A percentile compares a stretch with the other conserved stretches of the same genome.
Conservation (phyloP, 192 early-diverging fungal genomes). For the Kappamyces sp. region DNA sequence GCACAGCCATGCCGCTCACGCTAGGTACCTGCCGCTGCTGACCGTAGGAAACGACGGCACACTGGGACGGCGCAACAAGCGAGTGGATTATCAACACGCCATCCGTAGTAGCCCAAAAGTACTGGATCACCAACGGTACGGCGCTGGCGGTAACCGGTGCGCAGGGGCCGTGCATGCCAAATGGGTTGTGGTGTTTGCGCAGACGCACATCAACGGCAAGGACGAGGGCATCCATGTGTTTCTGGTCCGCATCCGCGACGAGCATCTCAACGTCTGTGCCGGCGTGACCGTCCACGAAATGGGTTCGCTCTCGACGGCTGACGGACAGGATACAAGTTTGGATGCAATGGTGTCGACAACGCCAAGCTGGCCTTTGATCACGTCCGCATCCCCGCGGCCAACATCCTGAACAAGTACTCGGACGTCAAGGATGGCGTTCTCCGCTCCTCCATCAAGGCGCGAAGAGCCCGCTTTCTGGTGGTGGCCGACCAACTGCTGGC, state of each 20-base stretch:
- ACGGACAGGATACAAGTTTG: slow-evolving; percentile 24
- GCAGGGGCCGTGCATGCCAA: slow-evolving; percentile 56
- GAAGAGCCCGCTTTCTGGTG: slow-evolving; percentile 67
- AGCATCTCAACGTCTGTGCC: slow-evolving; percentile 54
- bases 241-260: slow-evolving; percentile 67
- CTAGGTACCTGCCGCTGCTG: slow-evolving; percentile 23
- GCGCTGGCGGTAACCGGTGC: too few relatives aligned
- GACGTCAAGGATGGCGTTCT: slow-evolving; percentile 47
- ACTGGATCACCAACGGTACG: slow-evolving; percentile 73
- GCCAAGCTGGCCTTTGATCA: slow-evolving; percentile 56
- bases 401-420: slow-evolving; percentile 62
- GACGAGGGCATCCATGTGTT: slow-evolving; percentile 72
- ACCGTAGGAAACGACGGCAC: slow-evolving; percentile 4
- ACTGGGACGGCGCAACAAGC: slow-evolving; percentile 43
- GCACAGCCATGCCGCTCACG: slow-evolving; percentile 35
- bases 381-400: slow-evolving; percentile 56
- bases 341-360: slow-evolving; percentile 75
- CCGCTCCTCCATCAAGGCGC: slow-evolving; percentile 43
- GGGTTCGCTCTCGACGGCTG: slow-evolving; percentile 45
- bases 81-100: slow-evolving; percentile 75
- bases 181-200: slow-evolving; percentile 69
- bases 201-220: slow-evolving; percentile 61
- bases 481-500: slow-evolving; percentile 72
- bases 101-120: slow-evolving; percentile 64
- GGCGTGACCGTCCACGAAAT: slow-evolving; percentile 72